Evolutionary conservation across 2,329 filamentous ascomycete genomes (phyloP).

Genomic region (Clathrospora elynae): DNA sequence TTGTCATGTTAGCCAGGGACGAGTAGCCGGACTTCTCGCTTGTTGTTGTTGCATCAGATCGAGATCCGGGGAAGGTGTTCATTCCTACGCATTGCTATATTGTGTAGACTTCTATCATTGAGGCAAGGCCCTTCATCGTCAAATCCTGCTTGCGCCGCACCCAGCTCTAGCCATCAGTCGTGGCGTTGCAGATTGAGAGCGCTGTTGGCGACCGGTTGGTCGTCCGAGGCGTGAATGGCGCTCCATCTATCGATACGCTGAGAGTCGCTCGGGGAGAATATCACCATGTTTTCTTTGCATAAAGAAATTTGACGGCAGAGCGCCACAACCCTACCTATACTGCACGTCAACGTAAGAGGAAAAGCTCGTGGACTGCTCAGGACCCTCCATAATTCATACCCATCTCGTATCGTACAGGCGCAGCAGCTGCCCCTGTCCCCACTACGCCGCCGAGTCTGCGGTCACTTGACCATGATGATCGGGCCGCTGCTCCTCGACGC

Average conservation of each 20-base stretch:
- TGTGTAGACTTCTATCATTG: slow-evolving; percentile 32
- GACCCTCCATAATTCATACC: slow-evolving; percentile 35
- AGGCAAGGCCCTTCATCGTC: slow-evolving; percentile 23
- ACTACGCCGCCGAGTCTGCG: slow-evolving; percentile 35
- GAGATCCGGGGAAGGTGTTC: slow-evolving; percentile 26
- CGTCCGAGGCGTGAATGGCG: slow-evolving; percentile 18
- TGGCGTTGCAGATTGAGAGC: slow-evolving; percentile 40
- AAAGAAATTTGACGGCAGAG: slow-evolving; percentile 24
- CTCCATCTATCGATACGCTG: slow-evolving; percentile 31
- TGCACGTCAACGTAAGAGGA: slow-evolving; percentile 43
- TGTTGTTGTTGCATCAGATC: slow-evolving; percentile 23
- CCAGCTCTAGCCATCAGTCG: slow-evolving; percentile 27
- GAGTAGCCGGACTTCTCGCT: slow-evolving; percentile 25
- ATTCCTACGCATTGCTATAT: slow-evolving; percentile 32
- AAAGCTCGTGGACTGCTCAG: slow-evolving; percentile 28
- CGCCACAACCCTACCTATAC: slow-evolving; percentile 40
- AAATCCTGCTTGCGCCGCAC: slow-evolving; percentile 23
- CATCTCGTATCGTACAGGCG: slow-evolving; percentile 38
- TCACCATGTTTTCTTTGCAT: slow-evolving; percentile 25
- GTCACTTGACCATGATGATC: slow-evolving; percentile 47
- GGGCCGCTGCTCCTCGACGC: slow-evolving; percentile 50
- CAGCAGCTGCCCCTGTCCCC: slow-evolving; percentile 32
- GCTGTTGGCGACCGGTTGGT: slow-evolving; percentile 27
- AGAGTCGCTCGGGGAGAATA: slow-evolving; percentile 34
- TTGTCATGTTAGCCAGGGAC: slow-evolving; percentile 36